Evolutionary conservation across 164 flowering plant species (phyloP).

Genomic region (Vitis amurensis): DNA sequence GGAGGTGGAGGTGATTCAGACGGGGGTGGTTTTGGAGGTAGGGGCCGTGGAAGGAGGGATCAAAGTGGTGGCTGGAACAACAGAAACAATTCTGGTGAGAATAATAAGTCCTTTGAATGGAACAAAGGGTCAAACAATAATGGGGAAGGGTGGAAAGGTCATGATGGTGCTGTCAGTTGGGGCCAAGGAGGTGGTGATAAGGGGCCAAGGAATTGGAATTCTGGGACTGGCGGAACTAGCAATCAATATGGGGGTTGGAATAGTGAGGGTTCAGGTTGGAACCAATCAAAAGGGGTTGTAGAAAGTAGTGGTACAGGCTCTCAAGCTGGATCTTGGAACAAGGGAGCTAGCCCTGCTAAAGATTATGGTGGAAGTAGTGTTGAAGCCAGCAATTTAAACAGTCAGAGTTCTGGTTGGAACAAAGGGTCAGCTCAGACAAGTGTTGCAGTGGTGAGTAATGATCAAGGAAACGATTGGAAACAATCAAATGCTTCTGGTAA

Average conservation of each 20-base stretch:
- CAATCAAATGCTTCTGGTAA: slow-evolving; percentile 7
- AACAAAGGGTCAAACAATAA: slow-evolving; percentile 13
- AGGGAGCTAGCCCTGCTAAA: slow-evolving; percentile 11
- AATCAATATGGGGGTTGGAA: slow-evolving; percentile 22
- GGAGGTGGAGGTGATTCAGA: slow-evolving; percentile 32
- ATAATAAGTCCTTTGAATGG: slow-evolving; percentile 20
- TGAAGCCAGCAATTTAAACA: no score
- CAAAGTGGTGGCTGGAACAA: slow-evolving; percentile 27
- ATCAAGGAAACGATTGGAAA: slow-evolving; percentile 1
- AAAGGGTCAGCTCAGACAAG: slow-evolving; percentile 2
- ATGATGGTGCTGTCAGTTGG: slow-evolving; percentile 17
- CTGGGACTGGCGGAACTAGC: slow-evolving; percentile 14
- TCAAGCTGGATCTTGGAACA: slow-evolving; percentile 21
- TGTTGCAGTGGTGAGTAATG: slow-evolving; percentile 7
- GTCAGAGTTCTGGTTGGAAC: neutral
- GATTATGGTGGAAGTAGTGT: slow-evolving; percentile 7
- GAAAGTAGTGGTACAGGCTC: slow-evolving; percentile 12
- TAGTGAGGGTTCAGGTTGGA: no score
- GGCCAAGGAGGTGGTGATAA: slow-evolving; percentile 22
- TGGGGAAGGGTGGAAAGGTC: slow-evolving; percentile 20
- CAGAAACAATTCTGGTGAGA: slow-evolving; percentile 18
- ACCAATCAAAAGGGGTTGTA: neutral
- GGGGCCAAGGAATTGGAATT: slow-evolving; percentile 18
- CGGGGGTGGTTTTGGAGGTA: slow-evolving; percentile 34
- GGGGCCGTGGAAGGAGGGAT: slow-evolving; percentile 36